Percentiles rank a stretch among this genome's conserved stretches.
Conservation (phyloP, 441 rosid species). For the Gossypium schwendimanii region DNA sequence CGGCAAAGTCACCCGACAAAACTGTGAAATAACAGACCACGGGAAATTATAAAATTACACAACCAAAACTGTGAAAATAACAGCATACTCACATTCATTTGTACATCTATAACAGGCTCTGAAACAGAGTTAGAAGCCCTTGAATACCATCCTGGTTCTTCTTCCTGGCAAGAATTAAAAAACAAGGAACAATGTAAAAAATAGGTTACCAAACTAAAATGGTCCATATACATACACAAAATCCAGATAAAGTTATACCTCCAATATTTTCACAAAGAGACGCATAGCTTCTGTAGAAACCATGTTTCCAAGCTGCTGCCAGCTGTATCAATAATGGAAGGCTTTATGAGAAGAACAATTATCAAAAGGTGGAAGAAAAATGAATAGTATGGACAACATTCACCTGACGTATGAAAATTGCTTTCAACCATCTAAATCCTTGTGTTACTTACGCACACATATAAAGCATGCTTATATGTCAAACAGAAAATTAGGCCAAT, state of each 20-base stretch:
- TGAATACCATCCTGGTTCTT: conserved; percentile 96
- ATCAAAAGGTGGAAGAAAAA: neutral
- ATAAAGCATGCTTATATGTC: neutral
- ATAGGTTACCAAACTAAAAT: neutral
- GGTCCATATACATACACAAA: conserved; percentile 3
- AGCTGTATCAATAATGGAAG: conserved; percentile 38
- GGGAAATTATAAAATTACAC: neutral
- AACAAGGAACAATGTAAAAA: conserved; percentile 10
- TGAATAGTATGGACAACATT: neutral
- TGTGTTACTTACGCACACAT: neutral
- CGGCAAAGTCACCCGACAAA: neutral
- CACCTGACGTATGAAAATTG: neutral
- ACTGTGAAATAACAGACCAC: neutral
- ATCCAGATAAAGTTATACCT: conserved; percentile 41
- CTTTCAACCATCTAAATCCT: neutral
- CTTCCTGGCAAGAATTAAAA: conserved; percentile 51
- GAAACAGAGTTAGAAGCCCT: conserved; percentile 66
- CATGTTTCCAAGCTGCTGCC: conserved; percentile 95
- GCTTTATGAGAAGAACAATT: conserved; percentile 9
- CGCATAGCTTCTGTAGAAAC: conserved; percentile 95
- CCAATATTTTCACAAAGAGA: conserved; percentile 94
- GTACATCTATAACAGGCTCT: conserved; percentile 66
- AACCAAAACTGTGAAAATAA: conserved; percentile 1
- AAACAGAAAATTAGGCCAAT: neutral
- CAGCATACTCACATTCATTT: conserved; percentile 58